Evolutionary conservation across 306 rosid species (phyloP), one percentile per base, ranked within the genome.

Genomic region (Leucaena leucocephala): DNA sequence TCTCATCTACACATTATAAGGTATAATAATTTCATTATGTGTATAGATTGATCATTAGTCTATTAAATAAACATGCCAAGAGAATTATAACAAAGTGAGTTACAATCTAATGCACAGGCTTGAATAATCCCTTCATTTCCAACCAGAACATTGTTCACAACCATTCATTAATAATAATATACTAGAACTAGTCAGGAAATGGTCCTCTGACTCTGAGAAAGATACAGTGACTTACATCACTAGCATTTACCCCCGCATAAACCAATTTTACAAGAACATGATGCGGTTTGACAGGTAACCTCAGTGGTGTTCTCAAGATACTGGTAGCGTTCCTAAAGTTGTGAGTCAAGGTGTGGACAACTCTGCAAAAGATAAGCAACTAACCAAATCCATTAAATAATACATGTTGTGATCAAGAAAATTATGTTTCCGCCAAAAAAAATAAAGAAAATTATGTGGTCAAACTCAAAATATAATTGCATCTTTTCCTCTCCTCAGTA

Each of bases 161-260:
- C 64, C 66, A 49, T 54, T 70, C 45, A 19, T 68, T 38, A 67
- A 71, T 71, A 46, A 21, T 49, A 35, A 65, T n/a, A 46, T 35
- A 39, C 19, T 54, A 67, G 34, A n/a, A 66, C 48, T 27, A 54
- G 12, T 33, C 44, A 66, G 49, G 59, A 68, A 68, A 44, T 11
- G 62, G 75, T 35, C 71, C 64, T 80, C 68, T 45, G 22, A 80
- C 64, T 80, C 68, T 45, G 22, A 80, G 78, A 77, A 83, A 75
- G 49, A 81, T 13, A 71, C 55, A 33, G 64, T 71, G 77, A 89
- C 98, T 94, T 91, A 95, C 98, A 87, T 95, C 98, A 76, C 98
- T 92, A 78, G 98, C 98, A 79, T 95, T 95, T 81, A 95, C 98
- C 16, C 98, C 98, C 80, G 98, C 98, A 89, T 90, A 91, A 78